Evolutionary conservation across 192 early-diverging fungal genomes (phyloP).

Genomic region (Coemansia sp.): DNA sequence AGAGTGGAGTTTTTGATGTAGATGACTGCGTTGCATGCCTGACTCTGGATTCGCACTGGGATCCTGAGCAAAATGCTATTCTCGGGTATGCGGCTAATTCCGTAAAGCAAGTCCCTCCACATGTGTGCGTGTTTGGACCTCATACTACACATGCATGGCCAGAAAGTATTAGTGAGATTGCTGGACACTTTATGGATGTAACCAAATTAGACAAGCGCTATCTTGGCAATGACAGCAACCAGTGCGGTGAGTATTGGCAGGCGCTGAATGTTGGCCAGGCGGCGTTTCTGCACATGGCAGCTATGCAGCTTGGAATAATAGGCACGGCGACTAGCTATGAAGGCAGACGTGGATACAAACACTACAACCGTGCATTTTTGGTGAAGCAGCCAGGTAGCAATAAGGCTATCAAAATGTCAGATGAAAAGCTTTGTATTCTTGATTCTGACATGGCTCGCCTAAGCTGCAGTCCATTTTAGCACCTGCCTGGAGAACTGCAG

Average conservation of each 20-base stretch:
- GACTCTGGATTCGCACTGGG: constrained; percentile 57
- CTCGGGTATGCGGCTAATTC: constrained; percentile 59
- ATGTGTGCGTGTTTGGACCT: constrained; percentile 62
- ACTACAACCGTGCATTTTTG: constrained; percentile 63
- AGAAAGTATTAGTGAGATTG: constrained; percentile 54
- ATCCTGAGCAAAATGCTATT: constrained; percentile 42
- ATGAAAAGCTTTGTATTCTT: background rate
- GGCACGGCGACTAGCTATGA: constrained; percentile 53
- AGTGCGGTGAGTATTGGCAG: constrained; percentile 57
- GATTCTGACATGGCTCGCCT: too few relatives aligned
- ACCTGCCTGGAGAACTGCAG: background rate
- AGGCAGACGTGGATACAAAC: constrained; percentile 61
- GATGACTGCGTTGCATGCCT: constrained; percentile 58
- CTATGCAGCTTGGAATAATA: constrained; percentile 40
- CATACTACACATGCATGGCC: constrained; percentile 65
- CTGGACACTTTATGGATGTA: constrained; percentile 50
- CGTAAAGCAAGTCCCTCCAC: constrained; percentile 17
- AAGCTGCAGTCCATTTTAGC: too few relatives aligned
- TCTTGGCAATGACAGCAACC: constrained; percentile 56
- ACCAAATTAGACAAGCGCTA: constrained; percentile 53
- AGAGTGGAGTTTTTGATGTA: too few relatives aligned
- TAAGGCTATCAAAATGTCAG: background rate
- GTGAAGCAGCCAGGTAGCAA: constrained; percentile 44
- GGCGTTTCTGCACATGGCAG: constrained; percentile 64
- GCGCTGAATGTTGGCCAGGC: constrained; percentile 63